Percentiles rank a stretch among this genome's conserved stretches.
phyloP scores from a whole-genome alignment of 2,329 filamentous ascomycete species.

The Aspergillus eucalypticola region DNA sequence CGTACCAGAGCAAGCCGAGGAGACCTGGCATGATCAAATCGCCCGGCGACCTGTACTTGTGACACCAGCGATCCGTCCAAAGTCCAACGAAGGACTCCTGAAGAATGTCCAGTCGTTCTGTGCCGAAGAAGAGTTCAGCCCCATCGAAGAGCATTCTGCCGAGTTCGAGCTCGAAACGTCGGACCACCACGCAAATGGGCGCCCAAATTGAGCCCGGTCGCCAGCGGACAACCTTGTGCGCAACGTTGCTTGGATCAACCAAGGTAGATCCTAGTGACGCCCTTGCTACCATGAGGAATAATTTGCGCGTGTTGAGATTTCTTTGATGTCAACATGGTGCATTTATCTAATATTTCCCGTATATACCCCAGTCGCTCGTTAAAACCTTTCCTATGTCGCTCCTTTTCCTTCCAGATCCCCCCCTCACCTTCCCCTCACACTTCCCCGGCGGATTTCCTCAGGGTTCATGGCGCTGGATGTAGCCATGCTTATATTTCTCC shows the following conservation, averaged over 20 bases:
- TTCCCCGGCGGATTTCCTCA: constrained; percentile 8
- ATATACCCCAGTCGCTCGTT: constrained; percentile 18
- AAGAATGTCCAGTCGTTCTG: constrained; percentile 50
- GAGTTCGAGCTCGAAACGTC: constrained; percentile 60
- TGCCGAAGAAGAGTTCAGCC: constrained; percentile 35
- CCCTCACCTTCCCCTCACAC: constrained; percentile 3
- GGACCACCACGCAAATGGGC: constrained; percentile 22
- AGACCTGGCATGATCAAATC: constrained; percentile 54
- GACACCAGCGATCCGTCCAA: constrained; percentile 57
- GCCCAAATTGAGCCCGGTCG: constrained; percentile 10
- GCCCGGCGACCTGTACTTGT: constrained; percentile 65
- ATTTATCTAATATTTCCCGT: constrained; percentile 8
- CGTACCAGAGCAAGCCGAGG: constrained; percentile 29
- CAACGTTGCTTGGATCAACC: background rate
- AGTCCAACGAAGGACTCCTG: constrained; percentile 62
- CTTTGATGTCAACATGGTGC: background rate
- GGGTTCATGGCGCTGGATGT: constrained; percentile 13
- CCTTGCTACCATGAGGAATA: background rate
- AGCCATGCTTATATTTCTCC: constrained; percentile 11
- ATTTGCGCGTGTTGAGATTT: background rate
- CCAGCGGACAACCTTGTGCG: background rate
- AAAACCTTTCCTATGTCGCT: constrained; percentile 11
- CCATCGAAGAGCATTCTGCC: constrained; percentile 32
- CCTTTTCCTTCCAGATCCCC: constrained; percentile 11
- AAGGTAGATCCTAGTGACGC: background rate